A percentile compares a stretch with the other conserved stretches of the same genome.
Evolutionary conservation across 73 alveolate species (phyloP).

Genomic region (Symbiodinium natans): DNA sequence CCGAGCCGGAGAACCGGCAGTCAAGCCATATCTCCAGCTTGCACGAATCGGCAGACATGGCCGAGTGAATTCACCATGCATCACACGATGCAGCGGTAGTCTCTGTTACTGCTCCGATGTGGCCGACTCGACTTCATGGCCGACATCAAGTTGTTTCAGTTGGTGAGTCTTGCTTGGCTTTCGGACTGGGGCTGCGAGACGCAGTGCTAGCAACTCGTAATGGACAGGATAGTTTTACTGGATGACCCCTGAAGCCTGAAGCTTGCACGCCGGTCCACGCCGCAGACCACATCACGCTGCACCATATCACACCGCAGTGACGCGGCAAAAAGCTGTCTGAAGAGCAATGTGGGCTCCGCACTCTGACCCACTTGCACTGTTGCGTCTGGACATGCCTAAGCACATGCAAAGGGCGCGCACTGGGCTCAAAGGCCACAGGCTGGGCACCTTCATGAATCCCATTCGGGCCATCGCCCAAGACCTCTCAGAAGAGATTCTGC

Average conservation of each 20-base stretch:
- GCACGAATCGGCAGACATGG: conserved; percentile 8
- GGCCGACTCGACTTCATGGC: no score
- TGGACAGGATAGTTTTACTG: no score
- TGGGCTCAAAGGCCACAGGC: no score
- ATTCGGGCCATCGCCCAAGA: neutral
- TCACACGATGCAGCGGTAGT: neutral
- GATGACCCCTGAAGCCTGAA: neutral
- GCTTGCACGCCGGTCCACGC: neutral
- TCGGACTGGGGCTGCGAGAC: neutral
- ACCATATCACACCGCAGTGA: no score
- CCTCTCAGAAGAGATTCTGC: neutral
- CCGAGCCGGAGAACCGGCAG: conserved; percentile 76
- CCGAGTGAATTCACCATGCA: conserved; percentile 7
- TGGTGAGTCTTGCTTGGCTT: no score
- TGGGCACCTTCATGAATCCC: neutral
- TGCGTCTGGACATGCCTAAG: neutral
- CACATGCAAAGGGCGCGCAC: no score
- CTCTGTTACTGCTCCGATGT: no score
- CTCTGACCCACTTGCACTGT: neutral
- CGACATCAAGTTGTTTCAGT: no score
- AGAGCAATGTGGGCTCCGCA: neutral
- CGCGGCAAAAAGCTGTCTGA: no score
- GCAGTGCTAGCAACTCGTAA: neutral
- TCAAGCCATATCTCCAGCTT: conserved; percentile 85
- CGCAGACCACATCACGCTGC: no score